Conservation (phyloP, 2,329 filamentous ascomycete genomes). For the Tolypocladium sp. region DNA sequence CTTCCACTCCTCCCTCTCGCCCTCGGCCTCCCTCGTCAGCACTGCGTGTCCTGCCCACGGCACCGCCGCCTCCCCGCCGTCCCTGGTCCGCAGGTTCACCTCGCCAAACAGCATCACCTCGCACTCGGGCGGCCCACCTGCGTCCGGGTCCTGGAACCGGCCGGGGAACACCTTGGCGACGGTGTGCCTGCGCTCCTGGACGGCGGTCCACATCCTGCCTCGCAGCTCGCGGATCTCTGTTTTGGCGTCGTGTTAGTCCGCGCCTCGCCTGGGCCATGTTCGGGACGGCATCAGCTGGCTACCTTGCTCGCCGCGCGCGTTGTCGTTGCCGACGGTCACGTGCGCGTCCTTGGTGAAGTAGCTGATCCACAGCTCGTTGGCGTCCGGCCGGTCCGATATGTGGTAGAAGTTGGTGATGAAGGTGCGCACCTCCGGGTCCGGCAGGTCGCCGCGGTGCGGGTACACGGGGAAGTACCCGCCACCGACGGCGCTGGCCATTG, state of each 20-base stretch:
- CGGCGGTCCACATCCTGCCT: conserved; percentile 32
- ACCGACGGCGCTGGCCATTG: conserved; percentile 9
- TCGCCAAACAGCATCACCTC: conserved; percentile 26
- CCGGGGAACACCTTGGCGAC: conserved; percentile 33
- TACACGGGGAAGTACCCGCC: conserved; percentile 22
- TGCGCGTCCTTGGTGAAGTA: conserved; percentile 32
- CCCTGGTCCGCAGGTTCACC: conserved; percentile 15
- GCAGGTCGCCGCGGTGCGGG: conserved; percentile 17
- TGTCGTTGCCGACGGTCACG: conserved; percentile 30
- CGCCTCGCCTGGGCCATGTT: too few species aligned
- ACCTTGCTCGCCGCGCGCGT: conserved; percentile 26
- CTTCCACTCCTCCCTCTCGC: conserved; percentile 19
- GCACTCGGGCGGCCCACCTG: conserved; percentile 4
- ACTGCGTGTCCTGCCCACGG: conserved; percentile 22
- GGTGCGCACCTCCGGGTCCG: conserved; percentile 20
- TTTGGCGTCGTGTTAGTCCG: too few species aligned
- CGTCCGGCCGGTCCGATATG: conserved; percentile 30
- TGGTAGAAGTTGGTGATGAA: conserved; percentile 36
- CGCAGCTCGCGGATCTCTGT: conserved; percentile 33
- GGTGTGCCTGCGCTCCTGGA: conserved; percentile 29
- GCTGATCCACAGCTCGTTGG: conserved; percentile 32
- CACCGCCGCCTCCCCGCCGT: conserved; percentile 14
- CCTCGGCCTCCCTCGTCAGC: conserved; percentile 13
- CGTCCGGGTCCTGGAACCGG: conserved; percentile 16
- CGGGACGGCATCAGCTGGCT: too few species aligned